Conservation (phyloP, 352 stramenopile species). For the Pythium phragmitis region DNA sequence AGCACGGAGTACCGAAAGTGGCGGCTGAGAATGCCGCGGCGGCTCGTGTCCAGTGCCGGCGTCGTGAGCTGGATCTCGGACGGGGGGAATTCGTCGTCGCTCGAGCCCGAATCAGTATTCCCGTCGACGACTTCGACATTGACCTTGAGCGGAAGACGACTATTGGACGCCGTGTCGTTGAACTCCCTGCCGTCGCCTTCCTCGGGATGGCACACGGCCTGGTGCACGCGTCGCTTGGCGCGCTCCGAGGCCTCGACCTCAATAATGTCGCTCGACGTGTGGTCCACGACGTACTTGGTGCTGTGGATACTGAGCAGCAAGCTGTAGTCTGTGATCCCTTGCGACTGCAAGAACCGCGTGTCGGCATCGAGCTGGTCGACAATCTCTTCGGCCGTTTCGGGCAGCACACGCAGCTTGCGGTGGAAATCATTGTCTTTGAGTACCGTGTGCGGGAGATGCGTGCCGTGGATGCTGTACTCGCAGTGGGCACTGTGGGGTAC, state of each 20-base stretch:
- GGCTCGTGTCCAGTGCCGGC: conserved; percentile 24
- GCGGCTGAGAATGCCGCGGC: conserved; percentile 54
- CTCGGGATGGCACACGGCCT: conserved; percentile 61
- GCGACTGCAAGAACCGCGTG: conserved; percentile 65
- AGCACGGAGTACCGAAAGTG: conserved; percentile 77
- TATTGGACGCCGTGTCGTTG: conserved; percentile 9
- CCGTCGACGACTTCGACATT: conserved; percentile 29
- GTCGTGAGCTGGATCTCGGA: conserved; percentile 29
- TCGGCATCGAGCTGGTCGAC: conserved; percentile 69
- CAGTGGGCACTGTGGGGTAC: conserved; percentile 46
- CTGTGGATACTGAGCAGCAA: conserved; percentile 84
- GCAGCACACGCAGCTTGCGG: conserved; percentile 71
- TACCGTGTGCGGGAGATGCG: conserved; percentile 74
- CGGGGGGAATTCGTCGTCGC: conserved; percentile 51
- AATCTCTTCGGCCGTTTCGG: conserved; percentile 55
- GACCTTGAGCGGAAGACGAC: conserved; percentile 18
- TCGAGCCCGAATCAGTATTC: conserved; percentile 27
- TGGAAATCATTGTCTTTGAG: conserved; percentile 89
- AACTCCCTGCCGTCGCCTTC: not conserved
- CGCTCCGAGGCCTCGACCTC: conserved; percentile 41
- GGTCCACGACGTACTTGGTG: conserved; percentile 82
- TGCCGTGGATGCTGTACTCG: conserved; percentile 76
- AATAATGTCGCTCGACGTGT: conserved; percentile 36
- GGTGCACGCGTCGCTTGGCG: conserved; percentile 73
- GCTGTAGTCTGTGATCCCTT: conserved; percentile 91